Evolutionary conservation across 2,329 filamentous ascomycete species (phyloP), one percentile per base, ranked within the genome.

Genomic region (Endocalyx cinctus): DNA sequence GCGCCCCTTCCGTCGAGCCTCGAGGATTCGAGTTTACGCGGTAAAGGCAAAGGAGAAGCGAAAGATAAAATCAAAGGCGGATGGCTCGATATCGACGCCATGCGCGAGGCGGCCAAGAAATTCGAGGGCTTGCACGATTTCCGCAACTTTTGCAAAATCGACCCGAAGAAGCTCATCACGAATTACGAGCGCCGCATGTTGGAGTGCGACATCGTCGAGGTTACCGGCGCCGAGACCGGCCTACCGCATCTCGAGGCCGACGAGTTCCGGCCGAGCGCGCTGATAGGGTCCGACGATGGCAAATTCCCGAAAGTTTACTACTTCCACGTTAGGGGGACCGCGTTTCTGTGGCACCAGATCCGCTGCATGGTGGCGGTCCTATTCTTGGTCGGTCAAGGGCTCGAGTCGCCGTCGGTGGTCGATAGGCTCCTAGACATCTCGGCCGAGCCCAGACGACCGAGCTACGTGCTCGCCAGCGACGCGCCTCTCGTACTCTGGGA

Each of bases 291-390:
- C 48, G 14, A 42, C 39, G 27, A 32, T 17, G 8, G n/a, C 20
- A 8, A 23, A n/a, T 52, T 60, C 34, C 72, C 79, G 6, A 85
- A 87, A 52, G 74, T 96, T 11, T 97, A 94, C 64, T 82, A 83
- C 41, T 94, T 98, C 60, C 82, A 83, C 37, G 79, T 98, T 25
- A 79, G 89, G 47, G 92, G 92, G 14, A 88, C 84, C 6, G 92
- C 89, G 2, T 98, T 98, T 60, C 66, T 98, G 29, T 98, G 92
- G 92, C 92, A 98, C 63, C 92, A 98, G 64, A 94, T 98, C 47
- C 81, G 92, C 16, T 87, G 90, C 65, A 89, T 98, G 77, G 81
- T 94, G n/a, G 78, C 82, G 12, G 70, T 97, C 6, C 68, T 98
- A n/a, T 97, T 98, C 66, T 69, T 92, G 10, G 80, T 97, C 7